phyloP scores from a whole-genome alignment of 352 stramenopile species.

The Phytophthora chlamydospora region DNA sequence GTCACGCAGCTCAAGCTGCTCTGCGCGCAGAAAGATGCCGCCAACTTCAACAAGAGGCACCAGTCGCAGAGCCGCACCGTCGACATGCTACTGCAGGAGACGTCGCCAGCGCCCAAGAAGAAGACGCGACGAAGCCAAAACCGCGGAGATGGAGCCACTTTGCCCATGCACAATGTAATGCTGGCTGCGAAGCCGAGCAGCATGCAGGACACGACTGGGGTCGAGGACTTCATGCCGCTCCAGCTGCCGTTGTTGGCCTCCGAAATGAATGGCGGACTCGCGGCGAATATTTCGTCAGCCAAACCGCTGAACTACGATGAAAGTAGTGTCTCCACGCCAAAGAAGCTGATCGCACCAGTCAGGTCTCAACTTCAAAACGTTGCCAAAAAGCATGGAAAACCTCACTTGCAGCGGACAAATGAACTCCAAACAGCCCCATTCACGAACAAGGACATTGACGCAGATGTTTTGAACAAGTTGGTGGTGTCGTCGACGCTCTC shows the following conservation, averaged over 20 bases:
- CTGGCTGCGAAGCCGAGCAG: slow-evolving; percentile 6
- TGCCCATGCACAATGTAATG: slow-evolving; percentile 1
- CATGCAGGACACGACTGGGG: slow-evolving; percentile 15
- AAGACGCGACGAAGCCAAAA: slow-evolving; percentile 30
- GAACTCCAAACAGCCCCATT: slow-evolving; percentile 8
- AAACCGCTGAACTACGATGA: slow-evolving; percentile 19
- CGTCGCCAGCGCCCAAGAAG: slow-evolving; percentile 27
- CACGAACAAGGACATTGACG: slow-evolving; percentile 1
- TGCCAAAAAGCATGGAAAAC: slow-evolving; percentile 7
- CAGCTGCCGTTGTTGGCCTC: slow-evolving; percentile 44
- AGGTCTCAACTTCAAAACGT: slow-evolving; percentile 10
- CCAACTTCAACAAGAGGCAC: slow-evolving; percentile 75
- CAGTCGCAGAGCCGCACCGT: slow-evolving; percentile 46
- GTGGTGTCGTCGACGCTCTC: slow-evolving; percentile 55
- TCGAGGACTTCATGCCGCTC: slow-evolving; percentile 58
- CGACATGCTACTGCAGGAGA: slow-evolving; percentile 45
- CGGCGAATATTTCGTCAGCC: slow-evolving; percentile 14
- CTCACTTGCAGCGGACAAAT: neutral
- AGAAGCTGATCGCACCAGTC: slow-evolving; percentile 4
- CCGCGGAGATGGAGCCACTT: slow-evolving; percentile 5
- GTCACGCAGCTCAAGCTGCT: slow-evolving; percentile 69
- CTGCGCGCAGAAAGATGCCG: slow-evolving; percentile 75
- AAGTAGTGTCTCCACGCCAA: slow-evolving; percentile 4
- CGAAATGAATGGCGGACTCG: slow-evolving; percentile 29
- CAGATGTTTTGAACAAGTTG: slow-evolving; percentile 44